Base-by-base conservation (phyloP, 129 eudicot species). In the Smallanthus sonchifolius region DNA sequence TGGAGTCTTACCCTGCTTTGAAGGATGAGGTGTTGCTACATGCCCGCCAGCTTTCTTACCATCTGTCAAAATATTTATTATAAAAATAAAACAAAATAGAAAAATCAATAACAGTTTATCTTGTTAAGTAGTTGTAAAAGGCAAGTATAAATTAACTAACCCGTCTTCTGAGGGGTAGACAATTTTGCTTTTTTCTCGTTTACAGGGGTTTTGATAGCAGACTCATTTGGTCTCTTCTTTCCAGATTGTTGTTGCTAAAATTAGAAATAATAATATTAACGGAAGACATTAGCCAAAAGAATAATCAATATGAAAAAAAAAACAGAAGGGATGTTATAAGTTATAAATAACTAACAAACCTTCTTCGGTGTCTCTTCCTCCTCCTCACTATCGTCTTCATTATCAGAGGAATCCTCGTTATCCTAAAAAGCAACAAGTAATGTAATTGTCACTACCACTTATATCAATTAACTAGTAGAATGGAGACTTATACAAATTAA, bases 21-120 rank as follows among this genome's bases (percentile, higher is more conserved):
- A 78, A 2, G 96, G 96, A 79, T 90, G 84, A 32, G 96, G 96
- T 30, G 96, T 90, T 7, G 90, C 96, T 35, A 90, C 88, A 71
- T 90, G 96, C 3, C 11, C 92, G 47, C 72, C 80, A 38, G 69
- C 83, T 67, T 90, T 90, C 83, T 90, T 90, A 37, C 90, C 90
- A 73, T 90, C 96, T 87, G 72, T 9, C 20, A 57, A 36, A 4
- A 20, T 34, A 5, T 10, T 32, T 42, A 3, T 17, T 2, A 5
- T 5, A 38, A 34, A 6, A 13, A 60, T 30, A 17, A 3, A 24
- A 57, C 1, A 13, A 30, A 59, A 28, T 5, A 28, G 7, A 30
- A 59, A 56, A 56, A 3, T 14, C 28, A 0, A 57, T 28, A 57
- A 10, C 2, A 6, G 30, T 59, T 59, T 30, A 59, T 59, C 64